These are phyloP conservation scores for Fusarium domesticum DNA, from an alignment of 2,329 filamentous ascomycete genomes.

Conservation along the genomic window DNA sequence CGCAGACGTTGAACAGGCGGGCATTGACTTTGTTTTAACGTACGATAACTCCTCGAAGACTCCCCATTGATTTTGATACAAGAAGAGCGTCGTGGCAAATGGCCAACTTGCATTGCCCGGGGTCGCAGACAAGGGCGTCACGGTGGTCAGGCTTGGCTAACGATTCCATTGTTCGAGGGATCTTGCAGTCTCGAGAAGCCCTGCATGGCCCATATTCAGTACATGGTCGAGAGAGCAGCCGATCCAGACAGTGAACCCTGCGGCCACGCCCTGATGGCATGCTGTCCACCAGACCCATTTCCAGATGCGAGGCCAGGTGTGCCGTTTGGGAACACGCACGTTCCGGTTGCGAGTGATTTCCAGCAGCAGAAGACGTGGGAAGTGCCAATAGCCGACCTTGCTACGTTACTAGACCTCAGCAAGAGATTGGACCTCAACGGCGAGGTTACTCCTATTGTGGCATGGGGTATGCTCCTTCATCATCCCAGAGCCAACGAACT, in stretches of 20 bases:
- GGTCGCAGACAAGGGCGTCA: no score
- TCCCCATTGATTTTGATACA: slow-evolving; percentile 56
- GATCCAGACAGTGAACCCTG: slow-evolving; percentile 66
- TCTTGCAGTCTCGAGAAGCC: slow-evolving; percentile 78
- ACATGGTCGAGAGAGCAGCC: slow-evolving; percentile 61
- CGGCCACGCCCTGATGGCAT: slow-evolving; percentile 91
- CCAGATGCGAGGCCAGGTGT: slow-evolving; percentile 48
- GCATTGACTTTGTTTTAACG: slow-evolving; percentile 89
- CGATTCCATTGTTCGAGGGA: slow-evolving; percentile 38
- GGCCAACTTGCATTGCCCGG: no score
- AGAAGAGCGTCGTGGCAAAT: slow-evolving; percentile 16
- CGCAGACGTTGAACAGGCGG: slow-evolving; percentile 75
- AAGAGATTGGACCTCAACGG: slow-evolving; percentile 78
- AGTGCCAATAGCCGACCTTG: slow-evolving; percentile 70
- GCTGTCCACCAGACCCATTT: slow-evolving; percentile 71
- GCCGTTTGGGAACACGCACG: slow-evolving; percentile 50
- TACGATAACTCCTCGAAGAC: slow-evolving; percentile 63
- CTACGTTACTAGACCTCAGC: slow-evolving; percentile 81
- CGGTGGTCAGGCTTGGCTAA: slow-evolving; percentile 40
- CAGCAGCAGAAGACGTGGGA: slow-evolving; percentile 76
- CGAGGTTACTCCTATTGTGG: slow-evolving; percentile 94
- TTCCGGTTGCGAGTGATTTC: slow-evolving; percentile 36
- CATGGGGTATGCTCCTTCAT: slow-evolving; percentile 76
- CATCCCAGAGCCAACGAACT: slow-evolving; percentile 69
- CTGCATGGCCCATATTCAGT: slow-evolving; percentile 88